phyloP scores from a whole-genome alignment of 768 basidiomycete genomes.

The Suillus occidentalis region DNA sequence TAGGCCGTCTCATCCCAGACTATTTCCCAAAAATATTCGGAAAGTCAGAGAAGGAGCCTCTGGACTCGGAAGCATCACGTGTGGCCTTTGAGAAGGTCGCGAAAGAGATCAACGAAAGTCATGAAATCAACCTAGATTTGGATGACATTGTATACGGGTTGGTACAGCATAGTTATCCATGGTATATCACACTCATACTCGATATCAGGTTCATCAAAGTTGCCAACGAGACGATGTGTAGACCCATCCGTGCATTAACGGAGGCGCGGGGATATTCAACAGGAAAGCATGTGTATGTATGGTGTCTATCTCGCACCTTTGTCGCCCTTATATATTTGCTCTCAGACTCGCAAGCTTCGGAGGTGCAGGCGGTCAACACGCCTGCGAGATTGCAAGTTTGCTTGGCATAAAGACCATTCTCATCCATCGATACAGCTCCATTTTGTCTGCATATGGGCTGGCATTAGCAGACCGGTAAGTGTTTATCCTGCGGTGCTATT shows the following conservation, averaged over 20 bases:
- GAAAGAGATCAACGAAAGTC: slow-evolving; percentile 66
- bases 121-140: slow-evolving; percentile 57
- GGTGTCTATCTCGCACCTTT: background rate
- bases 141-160: slow-evolving; percentile 92
- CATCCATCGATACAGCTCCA: slow-evolving; percentile 89
- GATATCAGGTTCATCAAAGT: slow-evolving; percentile 84
- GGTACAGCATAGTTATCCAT: slow-evolving; percentile 18
- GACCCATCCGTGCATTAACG: slow-evolving; percentile 89
- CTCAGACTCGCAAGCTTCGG: slow-evolving; percentile 81
- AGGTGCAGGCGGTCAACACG: slow-evolving; percentile 89
- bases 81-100: slow-evolving; percentile 67
- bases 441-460: slow-evolving; percentile 93
- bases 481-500: background rate
- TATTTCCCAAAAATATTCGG: slow-evolving; percentile 97
- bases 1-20: slow-evolving; percentile 85
- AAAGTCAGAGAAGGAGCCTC: slow-evolving; percentile 78
- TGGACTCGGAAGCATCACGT: slow-evolving; percentile 73
- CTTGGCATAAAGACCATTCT: slow-evolving; percentile 87
- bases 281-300: slow-evolving; percentile 61
- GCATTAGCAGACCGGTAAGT: slow-evolving; percentile 76
- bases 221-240: slow-evolving; percentile 95
- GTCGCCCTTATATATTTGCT: background rate
- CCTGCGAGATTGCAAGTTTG: slow-evolving; percentile 85
- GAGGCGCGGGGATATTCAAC: slow-evolving; percentile 88
- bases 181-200: slow-evolving; percentile 1